A percentile compares a stretch with the other conserved stretches of the same genome.
phyloP scores from a whole-genome alignment of 2,329 filamentous ascomycete genomes.

The Verticillium klebahnii region DNA sequence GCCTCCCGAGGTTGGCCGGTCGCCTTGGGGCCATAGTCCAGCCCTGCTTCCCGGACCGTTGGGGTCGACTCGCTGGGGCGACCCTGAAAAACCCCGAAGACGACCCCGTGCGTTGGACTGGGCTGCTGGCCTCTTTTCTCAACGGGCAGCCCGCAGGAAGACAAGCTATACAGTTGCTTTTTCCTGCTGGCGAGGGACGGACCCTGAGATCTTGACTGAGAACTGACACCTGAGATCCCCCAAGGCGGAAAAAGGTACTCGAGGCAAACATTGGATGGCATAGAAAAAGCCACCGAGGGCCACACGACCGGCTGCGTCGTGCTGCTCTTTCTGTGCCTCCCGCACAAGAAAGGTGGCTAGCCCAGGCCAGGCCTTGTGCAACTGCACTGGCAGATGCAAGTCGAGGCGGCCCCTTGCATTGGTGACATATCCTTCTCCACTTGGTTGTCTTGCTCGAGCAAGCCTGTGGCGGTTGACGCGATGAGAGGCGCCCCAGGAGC shows the following conservation, averaged over 20 bases:
- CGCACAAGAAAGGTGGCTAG: background rate
- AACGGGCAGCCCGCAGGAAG: background rate
- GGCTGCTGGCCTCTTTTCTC: background rate
- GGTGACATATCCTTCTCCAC: background rate
- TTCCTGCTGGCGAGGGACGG: background rate
- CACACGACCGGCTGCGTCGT: no score
- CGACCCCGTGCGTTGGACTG: background rate
- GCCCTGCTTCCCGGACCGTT: background rate
- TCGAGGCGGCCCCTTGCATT: background rate
- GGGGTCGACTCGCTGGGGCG: background rate
- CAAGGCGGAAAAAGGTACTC: background rate
- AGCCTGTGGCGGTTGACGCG: background rate
- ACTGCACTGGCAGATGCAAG: background rate
- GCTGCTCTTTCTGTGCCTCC: background rate
- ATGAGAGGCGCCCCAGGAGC: background rate
- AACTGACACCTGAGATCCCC: background rate
- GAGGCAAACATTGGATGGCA: background rate
- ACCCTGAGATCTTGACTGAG: background rate
- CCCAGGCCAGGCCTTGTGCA: no score
- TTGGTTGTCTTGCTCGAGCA: background rate
- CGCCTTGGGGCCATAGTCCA: background rate
- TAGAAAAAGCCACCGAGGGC: background rate
- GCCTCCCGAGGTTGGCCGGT: background rate
- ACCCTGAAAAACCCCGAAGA: background rate
- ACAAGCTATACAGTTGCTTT: background rate